Evolutionary conservation across 2,329 filamentous ascomycete species (phyloP), one percentile per base, ranked within the genome.

Genomic region (Pyrenophora graminea): DNA sequence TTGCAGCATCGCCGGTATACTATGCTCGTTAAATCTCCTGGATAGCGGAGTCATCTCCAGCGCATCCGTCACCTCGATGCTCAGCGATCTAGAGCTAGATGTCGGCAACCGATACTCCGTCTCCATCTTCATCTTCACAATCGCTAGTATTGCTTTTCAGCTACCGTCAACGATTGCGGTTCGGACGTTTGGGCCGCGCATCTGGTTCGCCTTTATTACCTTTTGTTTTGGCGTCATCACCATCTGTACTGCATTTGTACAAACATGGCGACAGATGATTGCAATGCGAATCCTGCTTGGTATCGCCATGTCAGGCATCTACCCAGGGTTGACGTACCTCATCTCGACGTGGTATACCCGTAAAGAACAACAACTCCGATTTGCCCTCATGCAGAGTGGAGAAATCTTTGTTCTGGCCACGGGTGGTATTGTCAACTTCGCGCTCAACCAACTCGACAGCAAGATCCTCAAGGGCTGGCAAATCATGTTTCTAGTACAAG

Each of bases 91-190:
- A 36, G 79, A 80, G 13, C 75, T 90, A 10, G 79, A 83, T 8
- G 66, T 76, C 36, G 86, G 86, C 18, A 83, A 86, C 56, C 79
- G 86, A 33, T 90, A 87, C 60, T 87, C 84, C 1, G 81, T 89
- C 4, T 81, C 85, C 18, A 89, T 90, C 50, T 87, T 89, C 74
- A 87, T 89, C 67, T 89, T 89, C 71, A 89, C 86, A 8, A 80
- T 89, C 48, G 79, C 85, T 4, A 85, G 81, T 61, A 85, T 90
- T 34, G 79, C 80, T 8, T 89, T 87, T 63, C 86, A 89, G 67
- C 74, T 89, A 6, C 87, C 87, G 0, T 85, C 84, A 1, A 89
- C 86, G 0, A 79, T 89, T 38, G 82, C 85, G 1, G 84, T 88
- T 23, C 79, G 87, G 39, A 79, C 82, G 1, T 77, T 87, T 41